Base-by-base conservation (phyloP, 306 rosid species). In the Rosa lucieae region DNA sequence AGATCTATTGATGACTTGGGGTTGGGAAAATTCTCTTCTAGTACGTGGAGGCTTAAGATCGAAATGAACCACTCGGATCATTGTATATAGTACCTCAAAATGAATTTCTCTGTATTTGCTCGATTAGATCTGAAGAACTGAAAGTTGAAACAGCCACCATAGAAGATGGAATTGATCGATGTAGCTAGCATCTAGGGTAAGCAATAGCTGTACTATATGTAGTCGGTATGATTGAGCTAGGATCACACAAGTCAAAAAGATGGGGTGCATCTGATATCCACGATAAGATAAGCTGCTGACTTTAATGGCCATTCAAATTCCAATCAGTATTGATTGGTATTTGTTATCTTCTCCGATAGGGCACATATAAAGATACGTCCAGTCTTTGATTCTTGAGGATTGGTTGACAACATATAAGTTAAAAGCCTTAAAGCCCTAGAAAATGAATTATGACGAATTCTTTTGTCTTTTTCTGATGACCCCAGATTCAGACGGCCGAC, bases 281-380 rank as follows among this genome's bases (percentile, higher is more conserved):
- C 71, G 71, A 37, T 18, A 67, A 26, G 71, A 67, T 37, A 67
- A 67, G 46, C 18, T 39, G 72, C 72, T 67, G 72, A 39, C 72
- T 67, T 18, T 40, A 39, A 67, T 67, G 26, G 29, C 26, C 48
- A 8, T 67, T 37, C 26, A 67, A 35, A 66, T 39, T 8, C 26
- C 4, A 18, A 37, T 39, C 14, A 8, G 5, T 0, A 17, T 20
- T 66, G 71, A 39, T 66, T 3, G 71, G 71, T 66, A 47, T 37
- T 32, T 35, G 47, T 37, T 67, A 39, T 67, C 71, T 67, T 8
- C 71, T 39, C 26, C 40, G 71, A 67, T 37, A 6, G 71, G 48
- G n/a, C 71, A 15, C 7, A 17, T 1, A 39, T 1, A 67, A 5
- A 26, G 8, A 3, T 67, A 35, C 7, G 69, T 13, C 43, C 63